Base-by-base conservation (phyloP, 805 yeast species). In the Komagataella mondaviorum region DNA sequence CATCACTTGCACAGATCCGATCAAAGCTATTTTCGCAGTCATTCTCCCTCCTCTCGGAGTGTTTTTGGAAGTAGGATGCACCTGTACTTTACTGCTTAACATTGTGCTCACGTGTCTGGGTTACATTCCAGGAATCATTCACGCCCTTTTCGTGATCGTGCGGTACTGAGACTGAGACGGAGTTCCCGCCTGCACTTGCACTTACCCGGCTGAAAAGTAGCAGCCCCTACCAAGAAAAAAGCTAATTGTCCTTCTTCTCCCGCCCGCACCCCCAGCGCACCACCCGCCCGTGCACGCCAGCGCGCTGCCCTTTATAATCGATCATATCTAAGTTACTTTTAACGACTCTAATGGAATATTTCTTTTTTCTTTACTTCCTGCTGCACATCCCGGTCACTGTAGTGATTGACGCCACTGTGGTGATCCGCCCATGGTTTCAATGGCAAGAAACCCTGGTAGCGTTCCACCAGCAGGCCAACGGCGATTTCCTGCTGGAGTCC, bases 311-410 rank as follows among this genome's bases (percentile, higher is more conserved):
- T 24, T 30, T 30, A 30, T 30, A 30, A 30, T 30, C 5, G n/a
- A 30, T 30, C 10, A 30, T 30, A 20, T 20, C 20, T 30, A 30
- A 30, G 39, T 14, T 30, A 30, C 36, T 24, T 10, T 30, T 30
- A 30, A 30, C 39, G 39, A 30, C 39, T 30, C 39, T 30, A 30
- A 30, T 30, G 39, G 39, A 30, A 30, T 30, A 30, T 8, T 30
- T 30, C n/a, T 30, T 8, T 8, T 30, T 30, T 30, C 10, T 30
- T 10, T 30, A 30, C 12, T 30, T 30, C 58, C 55, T 83, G 2
- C 51, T 85, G 6, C 97, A 90, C 60, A 75, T 86, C 18, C 85
- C 90, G 12, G 78, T 88, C 59, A 84, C 96, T 0, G 53, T 87
- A 2, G 63, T 85, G 45, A 76, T 91, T 51, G 98, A 90, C 63